Percentiles rank a stretch among this genome's conserved stretches.
Conservation (phyloP, 1,284 basidiomycete species). For the Ustilago cynodontis region DNA sequence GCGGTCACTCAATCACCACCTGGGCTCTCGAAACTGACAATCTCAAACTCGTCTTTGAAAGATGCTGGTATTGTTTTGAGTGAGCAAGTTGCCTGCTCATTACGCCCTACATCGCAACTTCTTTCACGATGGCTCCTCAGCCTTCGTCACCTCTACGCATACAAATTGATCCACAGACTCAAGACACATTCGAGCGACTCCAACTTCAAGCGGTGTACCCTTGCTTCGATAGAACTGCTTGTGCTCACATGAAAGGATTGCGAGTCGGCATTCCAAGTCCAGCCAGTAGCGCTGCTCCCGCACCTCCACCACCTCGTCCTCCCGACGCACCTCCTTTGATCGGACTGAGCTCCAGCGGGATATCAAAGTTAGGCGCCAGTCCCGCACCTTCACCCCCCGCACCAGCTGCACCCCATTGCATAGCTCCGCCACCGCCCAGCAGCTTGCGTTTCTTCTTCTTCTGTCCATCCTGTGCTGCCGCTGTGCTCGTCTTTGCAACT, state of each 20-base stretch:
- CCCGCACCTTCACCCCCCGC: slow-evolving; percentile 21
- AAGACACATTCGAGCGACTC: no score
- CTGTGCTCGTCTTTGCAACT: slow-evolving; percentile 3
- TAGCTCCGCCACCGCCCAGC: slow-evolving; percentile 22
- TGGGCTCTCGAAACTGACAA: no score
- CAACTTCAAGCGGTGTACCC: no score
- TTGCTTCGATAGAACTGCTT: neutral
- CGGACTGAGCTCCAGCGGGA: slow-evolving; percentile 42
- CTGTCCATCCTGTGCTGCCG: slow-evolving; percentile 9
- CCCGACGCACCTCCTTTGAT: slow-evolving; percentile 28
- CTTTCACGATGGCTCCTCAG: no score
- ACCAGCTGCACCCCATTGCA: slow-evolving; percentile 34
- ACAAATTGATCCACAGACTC: no score
- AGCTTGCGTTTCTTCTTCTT: slow-evolving; percentile 53
- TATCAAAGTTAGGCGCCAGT: slow-evolving; percentile 49
- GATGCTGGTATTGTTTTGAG: no score
- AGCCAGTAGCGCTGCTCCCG: slow-evolving; percentile 19
- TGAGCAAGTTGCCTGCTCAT: no score
- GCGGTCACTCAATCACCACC: no score
- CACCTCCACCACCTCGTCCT: neutral
- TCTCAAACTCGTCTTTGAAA: no score
- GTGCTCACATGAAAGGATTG: slow-evolving; percentile 24
- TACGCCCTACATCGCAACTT: no score
- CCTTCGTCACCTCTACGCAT: no score
- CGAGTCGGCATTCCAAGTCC: slow-evolving; percentile 31